Conservation (phyloP, 164 flowering plant species). For the Dillenia suffruticosa region DNA sequence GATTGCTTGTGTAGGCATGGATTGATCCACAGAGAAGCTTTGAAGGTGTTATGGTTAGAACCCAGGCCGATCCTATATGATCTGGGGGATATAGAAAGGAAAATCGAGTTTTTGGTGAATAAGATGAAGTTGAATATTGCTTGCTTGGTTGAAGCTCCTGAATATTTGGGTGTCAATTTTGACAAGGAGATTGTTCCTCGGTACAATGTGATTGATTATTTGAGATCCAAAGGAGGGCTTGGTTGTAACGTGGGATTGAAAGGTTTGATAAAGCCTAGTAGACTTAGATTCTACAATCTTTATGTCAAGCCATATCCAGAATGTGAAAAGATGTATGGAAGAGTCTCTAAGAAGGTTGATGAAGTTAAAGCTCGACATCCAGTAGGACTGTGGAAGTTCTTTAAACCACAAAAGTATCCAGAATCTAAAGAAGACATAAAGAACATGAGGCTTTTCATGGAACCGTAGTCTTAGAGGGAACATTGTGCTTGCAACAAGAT, state of each 20-base stretch:
- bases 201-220: conserved; percentile 62
- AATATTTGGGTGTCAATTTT: conserved; percentile 78
- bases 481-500: no score
- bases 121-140: conserved; percentile 35
- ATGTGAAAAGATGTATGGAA: conserved; percentile 52
- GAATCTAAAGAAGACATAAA: conserved; percentile 40
- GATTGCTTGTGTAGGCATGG: conserved; percentile 77
- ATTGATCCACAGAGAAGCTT: conserved; percentile 72
- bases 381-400: conserved; percentile 55
- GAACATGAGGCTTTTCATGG: conserved; percentile 41
- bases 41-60: conserved; percentile 66
- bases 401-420: conserved; percentile 36
- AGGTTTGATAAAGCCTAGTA: conserved; percentile 55
- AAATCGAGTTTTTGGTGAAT: conserved; percentile 58
- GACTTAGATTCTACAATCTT: conserved; percentile 66
- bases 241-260: conserved; percentile 61
- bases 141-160: conserved; percentile 66
- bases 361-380: conserved; percentile 31
- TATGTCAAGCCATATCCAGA: conserved; percentile 95
- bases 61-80: conserved; percentile 60
- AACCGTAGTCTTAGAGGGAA: conserved; percentile 12
- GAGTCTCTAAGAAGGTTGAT: conserved; percentile 18
- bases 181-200: conserved; percentile 86
- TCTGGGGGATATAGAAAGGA: conserved; percentile 57
- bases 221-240: conserved; percentile 68